A percentile compares a stretch with the other conserved stretches of the same genome.
phyloP scores from a whole-genome alignment of 140 eudicot genomes.

The Oenanthe javanica region DNA sequence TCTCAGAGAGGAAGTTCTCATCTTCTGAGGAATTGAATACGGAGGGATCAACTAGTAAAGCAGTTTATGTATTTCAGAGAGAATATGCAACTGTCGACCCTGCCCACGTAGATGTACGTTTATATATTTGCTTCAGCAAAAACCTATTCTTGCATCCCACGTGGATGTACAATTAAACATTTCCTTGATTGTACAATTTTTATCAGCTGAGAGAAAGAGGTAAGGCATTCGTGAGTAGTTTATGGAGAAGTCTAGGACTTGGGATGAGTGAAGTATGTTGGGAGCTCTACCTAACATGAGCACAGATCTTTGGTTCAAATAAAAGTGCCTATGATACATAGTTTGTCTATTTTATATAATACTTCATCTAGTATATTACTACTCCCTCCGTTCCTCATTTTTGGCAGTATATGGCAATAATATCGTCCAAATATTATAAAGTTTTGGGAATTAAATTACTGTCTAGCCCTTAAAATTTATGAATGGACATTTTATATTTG shows the following conservation, averaged over 20 bases:
- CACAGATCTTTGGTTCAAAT: neutral
- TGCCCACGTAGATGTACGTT: slow-evolving; percentile 22
- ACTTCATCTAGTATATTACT: neutral
- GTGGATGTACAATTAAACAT: neutral
- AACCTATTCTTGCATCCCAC: neutral
- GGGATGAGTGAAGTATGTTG: too few relatives aligned
- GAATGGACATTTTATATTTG: neutral
- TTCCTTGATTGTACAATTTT: neutral
- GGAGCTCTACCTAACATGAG: neutral
- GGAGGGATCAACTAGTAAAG: slow-evolving; percentile 32
- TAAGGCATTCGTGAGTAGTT: neutral
- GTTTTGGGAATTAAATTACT: neutral
- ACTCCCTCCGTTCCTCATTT: neutral
- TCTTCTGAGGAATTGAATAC: slow-evolving; percentile 33
- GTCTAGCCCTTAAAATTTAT: neutral
- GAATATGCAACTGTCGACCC: slow-evolving; percentile 92
- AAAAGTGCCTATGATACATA: neutral
- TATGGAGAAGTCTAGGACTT: neutral
- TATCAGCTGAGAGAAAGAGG: neutral
- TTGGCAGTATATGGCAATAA: neutral
- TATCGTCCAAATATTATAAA: neutral
- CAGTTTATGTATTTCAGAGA: slow-evolving; percentile 78
- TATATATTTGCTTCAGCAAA: neutral
- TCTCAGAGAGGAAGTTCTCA: slow-evolving; percentile 49
- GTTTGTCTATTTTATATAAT: neutral